A percentile compares a stretch with the other conserved stretches of the same genome.
Evolutionary conservation across 1,139 yeast species (phyloP).

Genomic region (Arxiozyma bovina): DNA sequence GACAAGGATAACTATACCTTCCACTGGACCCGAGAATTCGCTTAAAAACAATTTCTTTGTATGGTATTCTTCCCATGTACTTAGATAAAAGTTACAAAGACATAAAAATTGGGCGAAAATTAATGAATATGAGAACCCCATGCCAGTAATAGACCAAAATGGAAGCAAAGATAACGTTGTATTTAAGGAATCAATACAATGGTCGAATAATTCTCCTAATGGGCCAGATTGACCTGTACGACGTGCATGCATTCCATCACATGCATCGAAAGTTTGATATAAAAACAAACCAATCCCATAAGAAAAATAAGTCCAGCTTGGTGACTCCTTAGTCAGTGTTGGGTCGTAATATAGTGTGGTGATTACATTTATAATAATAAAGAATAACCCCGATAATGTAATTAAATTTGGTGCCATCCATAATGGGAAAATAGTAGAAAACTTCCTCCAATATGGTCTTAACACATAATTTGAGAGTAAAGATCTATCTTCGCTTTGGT

Average conservation of each 20-base stretch:
- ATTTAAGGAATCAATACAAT: conserved; percentile 84
- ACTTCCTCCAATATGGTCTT: conserved; percentile 62
- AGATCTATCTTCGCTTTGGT: conserved; percentile 75
- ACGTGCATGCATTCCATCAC: conserved; percentile 90
- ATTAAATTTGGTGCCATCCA: conserved; percentile 88
- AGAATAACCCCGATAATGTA: conserved; percentile 68
- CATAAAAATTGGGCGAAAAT: conserved; percentile 60
- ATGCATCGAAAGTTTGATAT: conserved; percentile 94
- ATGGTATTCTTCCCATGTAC: conserved; percentile 86
- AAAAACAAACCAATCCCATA: conserved; percentile 79
- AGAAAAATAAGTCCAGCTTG: conserved; percentile 74
- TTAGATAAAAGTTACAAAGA: conserved; percentile 71
- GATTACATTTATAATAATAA: conserved; percentile 54
- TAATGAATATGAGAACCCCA: conserved; percentile 61
- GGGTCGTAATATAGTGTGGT: conserved; percentile 73
- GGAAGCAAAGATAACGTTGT: conserved; percentile 72
- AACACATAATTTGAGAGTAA: conserved; percentile 63
- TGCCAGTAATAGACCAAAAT: conserved; percentile 61
- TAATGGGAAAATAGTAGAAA: conserved; percentile 66
- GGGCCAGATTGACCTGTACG: conserved; percentile 94
- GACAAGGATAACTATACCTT: conserved; percentile 69
- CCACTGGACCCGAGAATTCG: conserved; percentile 87
- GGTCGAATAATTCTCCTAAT: conserved; percentile 88
- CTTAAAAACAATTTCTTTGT: conserved; percentile 76
- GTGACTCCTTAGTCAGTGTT: conserved; percentile 46